Base-by-base conservation (phyloP, 257 asterid genomes). In the Galeopsis tetrahit region DNA sequence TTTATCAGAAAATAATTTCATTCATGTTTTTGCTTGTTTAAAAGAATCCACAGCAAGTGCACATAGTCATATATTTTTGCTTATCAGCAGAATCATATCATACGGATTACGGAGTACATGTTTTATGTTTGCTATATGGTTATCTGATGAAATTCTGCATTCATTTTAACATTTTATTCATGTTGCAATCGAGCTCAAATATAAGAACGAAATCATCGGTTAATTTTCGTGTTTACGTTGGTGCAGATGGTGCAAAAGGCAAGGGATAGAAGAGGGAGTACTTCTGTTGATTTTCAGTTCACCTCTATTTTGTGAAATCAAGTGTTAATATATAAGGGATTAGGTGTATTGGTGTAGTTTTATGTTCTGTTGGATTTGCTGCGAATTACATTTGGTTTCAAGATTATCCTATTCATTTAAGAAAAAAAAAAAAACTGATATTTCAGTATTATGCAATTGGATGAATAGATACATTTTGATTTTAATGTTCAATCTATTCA, bases 261-360 rank as follows among this genome's bases (percentile, higher is more conserved):
- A 83, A 88, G 73, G 89, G 91, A 6, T 96, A 88, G 87, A 91
- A 89, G 83, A 94, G 91, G 99, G 93, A 94, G 83, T 89, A 94
- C 78, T 63, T 38, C 42, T 38, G 91, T 94, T 77, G 86, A 85
- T 66, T 89, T 79, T 66, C 89, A 96, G 97, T 89, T 88, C 80
- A 80, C 87, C 72, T 79, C 84, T 44, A 0, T 44, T 44, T 4
- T 44, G n/a, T 44, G 51, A 13, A 44, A 44, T 44, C 51, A 2
- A 8, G n/a, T 44, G 51, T 44, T 44, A 10, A 44, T 44, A 44
- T 44, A 2, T 44, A 1, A 10, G 51, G 51, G 4, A 11, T 44
- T 10, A 10, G 51, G 51, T 44, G 1, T 9, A 8, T 43, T 44
- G 3, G 51, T 44, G n/a, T 44, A 9, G 51, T 44, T 51, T 52